Percentiles rank a stretch among this genome's conserved stretches.
These are phyloP conservation scores for Colletotrichum lindemuthianum DNA, from an alignment of 2,329 filamentous ascomycete genomes.

Conservation along the genomic window DNA sequence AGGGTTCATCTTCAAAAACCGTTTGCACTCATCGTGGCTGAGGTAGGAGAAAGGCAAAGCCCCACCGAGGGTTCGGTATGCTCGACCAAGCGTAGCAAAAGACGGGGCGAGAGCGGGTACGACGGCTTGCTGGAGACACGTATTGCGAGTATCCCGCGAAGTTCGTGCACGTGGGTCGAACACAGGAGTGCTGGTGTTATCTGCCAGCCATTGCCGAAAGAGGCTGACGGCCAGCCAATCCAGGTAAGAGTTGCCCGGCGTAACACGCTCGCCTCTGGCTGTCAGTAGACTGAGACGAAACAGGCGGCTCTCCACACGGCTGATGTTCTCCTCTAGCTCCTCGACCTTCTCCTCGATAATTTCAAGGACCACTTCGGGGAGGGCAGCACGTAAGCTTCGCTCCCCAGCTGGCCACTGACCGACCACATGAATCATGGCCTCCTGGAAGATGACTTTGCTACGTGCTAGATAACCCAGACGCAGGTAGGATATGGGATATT, in stretches of 20 bases:
- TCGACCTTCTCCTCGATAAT: constrained; percentile 96
- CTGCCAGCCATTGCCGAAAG: constrained; percentile 93
- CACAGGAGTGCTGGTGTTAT: constrained; percentile 81
- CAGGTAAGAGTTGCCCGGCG: constrained; percentile 80
- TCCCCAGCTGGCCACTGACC: constrained; percentile 91
- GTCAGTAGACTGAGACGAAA: constrained; percentile 85
- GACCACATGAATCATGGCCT: constrained; percentile 92
- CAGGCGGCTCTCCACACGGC: constrained; percentile 81
- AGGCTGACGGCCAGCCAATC: constrained; percentile 90
- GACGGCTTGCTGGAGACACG: constrained; percentile 45
- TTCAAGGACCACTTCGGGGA: constrained; percentile 82
- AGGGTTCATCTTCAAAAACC: constrained; percentile 84
- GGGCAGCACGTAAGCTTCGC: constrained; percentile 76
- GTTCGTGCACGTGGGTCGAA: constrained; percentile 42
- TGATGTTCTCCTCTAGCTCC: constrained; percentile 85
- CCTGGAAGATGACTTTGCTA: constrained; percentile 83
- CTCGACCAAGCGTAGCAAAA: constrained; percentile 71
- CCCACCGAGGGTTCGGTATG: constrained; percentile 79
- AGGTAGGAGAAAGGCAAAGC: constrained; percentile 74
- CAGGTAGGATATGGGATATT: constrained; percentile 92
- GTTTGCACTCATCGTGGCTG: constrained; percentile 86
- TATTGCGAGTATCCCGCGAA: constrained; percentile 43
- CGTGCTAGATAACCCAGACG: constrained; percentile 88
- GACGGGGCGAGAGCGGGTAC: constrained; percentile 54
- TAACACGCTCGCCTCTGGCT: constrained; percentile 82